Conservation (phyloP, 345 rosid genomes). For the Aethionema arabicum region DNA sequence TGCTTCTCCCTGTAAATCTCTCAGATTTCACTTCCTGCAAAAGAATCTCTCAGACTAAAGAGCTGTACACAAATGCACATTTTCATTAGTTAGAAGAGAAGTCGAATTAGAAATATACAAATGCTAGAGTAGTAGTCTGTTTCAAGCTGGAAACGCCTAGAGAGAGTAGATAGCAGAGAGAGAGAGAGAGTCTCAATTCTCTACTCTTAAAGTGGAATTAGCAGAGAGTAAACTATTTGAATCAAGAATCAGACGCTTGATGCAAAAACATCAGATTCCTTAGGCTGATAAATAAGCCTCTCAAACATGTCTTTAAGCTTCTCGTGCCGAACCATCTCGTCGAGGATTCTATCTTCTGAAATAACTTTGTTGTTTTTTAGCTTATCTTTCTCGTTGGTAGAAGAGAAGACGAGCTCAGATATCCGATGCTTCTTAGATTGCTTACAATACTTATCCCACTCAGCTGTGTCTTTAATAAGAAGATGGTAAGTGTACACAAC, state of each 20-base stretch:
- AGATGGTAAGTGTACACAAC: constrained; percentile 70
- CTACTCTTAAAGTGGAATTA: constrained; percentile 8
- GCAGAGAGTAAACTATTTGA: constrained; percentile 2
- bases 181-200: too few relatives aligned
- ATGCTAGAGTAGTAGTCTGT: constrained; percentile 9
- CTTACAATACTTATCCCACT: constrained; percentile 47
- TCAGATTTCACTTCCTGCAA: constrained; percentile 15
- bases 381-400: constrained; percentile 33
- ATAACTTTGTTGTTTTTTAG: constrained; percentile 12
- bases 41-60: constrained; percentile 11
- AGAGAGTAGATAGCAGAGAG: neutral
- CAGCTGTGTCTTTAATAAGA: constrained; percentile 50
- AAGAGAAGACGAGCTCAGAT: constrained; percentile 57
- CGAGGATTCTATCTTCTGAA: constrained; percentile 42
- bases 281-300: constrained; percentile 31
- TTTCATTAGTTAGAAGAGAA: constrained; percentile 10
- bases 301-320: constrained; percentile 40
- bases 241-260: constrained; percentile 24
- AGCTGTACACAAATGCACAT: neutral
- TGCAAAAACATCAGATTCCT: constrained; percentile 33
- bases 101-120: constrained; percentile 11
- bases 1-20: constrained; percentile 14
- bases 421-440: constrained; percentile 54
- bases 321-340: constrained; percentile 38
- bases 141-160: neutral